phyloP scores from a whole-genome alignment of 2,329 filamentous ascomycete genomes.

The Cercospora brassicicola region DNA sequence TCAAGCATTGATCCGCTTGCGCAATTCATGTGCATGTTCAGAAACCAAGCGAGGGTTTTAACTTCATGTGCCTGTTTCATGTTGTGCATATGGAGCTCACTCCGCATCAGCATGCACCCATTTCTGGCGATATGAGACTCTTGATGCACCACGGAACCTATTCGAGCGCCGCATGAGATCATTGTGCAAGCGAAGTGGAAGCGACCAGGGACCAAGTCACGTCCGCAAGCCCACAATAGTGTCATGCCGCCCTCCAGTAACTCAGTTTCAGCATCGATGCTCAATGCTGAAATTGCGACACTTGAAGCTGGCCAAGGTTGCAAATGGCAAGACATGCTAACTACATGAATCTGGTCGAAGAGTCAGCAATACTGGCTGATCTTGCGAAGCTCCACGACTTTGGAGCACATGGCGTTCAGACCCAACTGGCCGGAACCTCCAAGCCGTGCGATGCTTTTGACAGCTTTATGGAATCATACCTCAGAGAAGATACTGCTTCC shows the following conservation, averaged over 20 bases:
- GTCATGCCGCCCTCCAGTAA: neutral
- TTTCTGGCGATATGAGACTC: neutral
- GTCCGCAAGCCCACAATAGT: neutral
- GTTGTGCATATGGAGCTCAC: neutral
- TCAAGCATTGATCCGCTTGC: neutral
- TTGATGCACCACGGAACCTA: neutral
- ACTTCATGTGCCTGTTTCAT: constrained; percentile 4
- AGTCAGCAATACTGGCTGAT: neutral
- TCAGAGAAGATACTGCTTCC: neutral
- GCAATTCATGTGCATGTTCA: neutral
- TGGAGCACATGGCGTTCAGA: neutral
- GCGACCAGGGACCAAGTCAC: neutral
- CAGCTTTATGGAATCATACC: neutral
- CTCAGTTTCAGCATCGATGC: neutral
- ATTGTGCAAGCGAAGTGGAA: neutral
- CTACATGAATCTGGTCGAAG: too few species aligned
- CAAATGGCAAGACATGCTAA: too few species aligned
- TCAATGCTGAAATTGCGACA: neutral
- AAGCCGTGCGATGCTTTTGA: neutral
- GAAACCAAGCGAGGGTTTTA: neutral
- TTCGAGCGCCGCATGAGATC: neutral
- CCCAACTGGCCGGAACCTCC: neutral
- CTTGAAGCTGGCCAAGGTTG: neutral
- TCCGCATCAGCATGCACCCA: neutral
- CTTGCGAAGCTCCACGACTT: neutral